Base-by-base conservation (phyloP, 345 rosid genomes). In the Eucalyptus coolabah region DNA sequence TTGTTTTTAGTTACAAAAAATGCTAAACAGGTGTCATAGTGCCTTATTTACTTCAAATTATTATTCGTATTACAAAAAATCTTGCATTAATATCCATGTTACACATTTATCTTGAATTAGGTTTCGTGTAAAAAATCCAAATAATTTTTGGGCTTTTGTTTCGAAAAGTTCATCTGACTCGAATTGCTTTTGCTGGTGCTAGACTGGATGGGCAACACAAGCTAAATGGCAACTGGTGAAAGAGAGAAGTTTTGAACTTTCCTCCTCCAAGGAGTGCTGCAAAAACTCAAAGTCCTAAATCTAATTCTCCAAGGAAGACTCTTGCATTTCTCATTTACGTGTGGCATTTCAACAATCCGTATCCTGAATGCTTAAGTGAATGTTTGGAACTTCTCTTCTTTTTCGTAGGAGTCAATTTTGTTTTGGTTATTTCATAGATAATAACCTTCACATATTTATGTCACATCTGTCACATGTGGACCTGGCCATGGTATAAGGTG, bases 401-500 rank as follows among this genome's bases (percentile, higher is more conserved):
- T 50, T 50, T 50, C 53, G 53, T 6, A 50, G 53, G 53, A 50
- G 53, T 50, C 53, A 50, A 50, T 50, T 50, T 50, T 50, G 53
- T 6, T 50, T 50, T 50, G 53, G 53, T 50, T 50, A 50, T 14
- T 50, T 50, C 53, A 15, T 50, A 50, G 7, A 50, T 50, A 15
- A 15, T 50, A 50, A 50, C 53, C 90, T 24, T 87, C 88, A 8
- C 50, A 92, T 88, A 50, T 92, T 42, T 83, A 65, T 56, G 91
- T 94, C 24, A 86, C 90, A 32, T 16, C 88, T 67, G 88, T 91
- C 24, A 30, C n/a, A 42, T 92, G 95, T 87, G 94, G 95, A 86
- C 94, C 94, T 88, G 92, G 94, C 37, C 94, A 93, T 86, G 93
- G 93, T 28, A 91, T 94, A 59, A 93, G 95, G 94, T 92, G 60